phyloP scores from a whole-genome alignment of 1,284 basidiomycete species.

The Leucoagaricus sp. region DNA sequence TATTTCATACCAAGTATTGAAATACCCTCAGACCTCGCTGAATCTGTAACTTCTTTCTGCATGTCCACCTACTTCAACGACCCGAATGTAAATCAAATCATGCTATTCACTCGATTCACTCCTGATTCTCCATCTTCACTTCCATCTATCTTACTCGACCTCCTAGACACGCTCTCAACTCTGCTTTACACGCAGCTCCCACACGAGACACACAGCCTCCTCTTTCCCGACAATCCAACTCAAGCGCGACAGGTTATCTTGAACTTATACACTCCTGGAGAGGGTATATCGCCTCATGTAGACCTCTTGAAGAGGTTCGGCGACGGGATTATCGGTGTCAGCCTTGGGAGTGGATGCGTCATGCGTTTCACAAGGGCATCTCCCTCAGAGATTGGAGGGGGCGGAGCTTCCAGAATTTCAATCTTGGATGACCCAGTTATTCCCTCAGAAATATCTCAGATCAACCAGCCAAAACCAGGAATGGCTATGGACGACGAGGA shows the following conservation, averaged over 20 bases:
- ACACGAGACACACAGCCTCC: slow-evolving; percentile 44
- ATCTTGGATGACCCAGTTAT: background rate
- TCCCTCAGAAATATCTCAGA: slow-evolving; percentile 12
- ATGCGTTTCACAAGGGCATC: slow-evolving; percentile 61
- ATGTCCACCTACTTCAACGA: slow-evolving; percentile 57
- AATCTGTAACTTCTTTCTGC: slow-evolving; percentile 53
- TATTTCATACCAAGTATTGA: slow-evolving; percentile 56
- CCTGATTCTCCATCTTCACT: slow-evolving; percentile 40
- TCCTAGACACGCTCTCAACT: slow-evolving; percentile 52
- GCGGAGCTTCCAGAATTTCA: slow-evolving; percentile 5
- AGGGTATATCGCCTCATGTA: slow-evolving; percentile 79
- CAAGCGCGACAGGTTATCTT: slow-evolving; percentile 75
- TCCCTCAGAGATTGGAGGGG: slow-evolving; percentile 11
- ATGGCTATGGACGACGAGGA: background rate
- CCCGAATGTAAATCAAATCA: slow-evolving; percentile 64
- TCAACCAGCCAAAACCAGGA: background rate
- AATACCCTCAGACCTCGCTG: slow-evolving; percentile 51
- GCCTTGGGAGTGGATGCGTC: slow-evolving; percentile 68
- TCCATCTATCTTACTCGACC: slow-evolving; percentile 52
- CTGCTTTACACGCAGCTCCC: slow-evolving; percentile 52
- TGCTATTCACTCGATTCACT: slow-evolving; percentile 67
- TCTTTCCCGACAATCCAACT: slow-evolving; percentile 48
- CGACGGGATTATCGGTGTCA: slow-evolving; percentile 81
- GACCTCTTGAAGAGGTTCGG: slow-evolving; percentile 76
- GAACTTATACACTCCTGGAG: slow-evolving; percentile 77